Conservation (phyloP, 257 asterid genomes). For the Prunella vulgaris region DNA sequence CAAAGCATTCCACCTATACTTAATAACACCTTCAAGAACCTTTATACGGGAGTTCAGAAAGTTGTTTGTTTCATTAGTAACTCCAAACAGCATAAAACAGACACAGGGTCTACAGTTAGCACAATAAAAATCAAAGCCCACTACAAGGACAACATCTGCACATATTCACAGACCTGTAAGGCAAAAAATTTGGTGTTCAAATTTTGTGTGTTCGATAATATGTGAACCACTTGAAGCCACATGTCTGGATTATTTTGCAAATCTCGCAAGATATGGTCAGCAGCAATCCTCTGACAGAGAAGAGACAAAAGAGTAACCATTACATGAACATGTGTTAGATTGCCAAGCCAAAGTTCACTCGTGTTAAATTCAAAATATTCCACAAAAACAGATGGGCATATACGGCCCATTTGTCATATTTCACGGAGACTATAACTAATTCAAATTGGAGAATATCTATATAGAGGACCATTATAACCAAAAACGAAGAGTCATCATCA, state of each 20-base stretch:
- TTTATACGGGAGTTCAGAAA: slow-evolving; percentile 33
- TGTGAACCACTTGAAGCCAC: slow-evolving; percentile 99
- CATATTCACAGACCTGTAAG: slow-evolving; percentile 64
- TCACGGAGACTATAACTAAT: background rate
- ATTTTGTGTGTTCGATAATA: slow-evolving; percentile 70
- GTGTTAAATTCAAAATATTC: background rate
- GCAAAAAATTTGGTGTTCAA: slow-evolving; percentile 90
- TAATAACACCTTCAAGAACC: slow-evolving; percentile 98
- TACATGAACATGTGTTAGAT: background rate
- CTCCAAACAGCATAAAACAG: slow-evolving; percentile 2
- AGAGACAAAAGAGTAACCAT: background rate
- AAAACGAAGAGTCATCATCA: background rate
- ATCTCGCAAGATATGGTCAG: slow-evolving; percentile 89
- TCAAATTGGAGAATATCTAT: background rate
- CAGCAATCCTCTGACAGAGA: slow-evolving; percentile 72
- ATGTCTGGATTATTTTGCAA: slow-evolving; percentile 88
- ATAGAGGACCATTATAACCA: background rate
- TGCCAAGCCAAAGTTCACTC: background rate
- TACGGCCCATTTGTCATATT: background rate
- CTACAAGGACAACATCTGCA: background rate
- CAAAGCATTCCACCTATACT: slow-evolving; percentile 97
- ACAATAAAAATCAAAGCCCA: slow-evolving; percentile 5
- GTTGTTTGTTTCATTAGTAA: slow-evolving; percentile 9
- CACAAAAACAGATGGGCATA: background rate
- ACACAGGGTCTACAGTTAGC: slow-evolving; percentile 1